Evolutionary conservation across 768 basidiomycete species (phyloP).

Genomic region (Psilocybe cubensis): DNA sequence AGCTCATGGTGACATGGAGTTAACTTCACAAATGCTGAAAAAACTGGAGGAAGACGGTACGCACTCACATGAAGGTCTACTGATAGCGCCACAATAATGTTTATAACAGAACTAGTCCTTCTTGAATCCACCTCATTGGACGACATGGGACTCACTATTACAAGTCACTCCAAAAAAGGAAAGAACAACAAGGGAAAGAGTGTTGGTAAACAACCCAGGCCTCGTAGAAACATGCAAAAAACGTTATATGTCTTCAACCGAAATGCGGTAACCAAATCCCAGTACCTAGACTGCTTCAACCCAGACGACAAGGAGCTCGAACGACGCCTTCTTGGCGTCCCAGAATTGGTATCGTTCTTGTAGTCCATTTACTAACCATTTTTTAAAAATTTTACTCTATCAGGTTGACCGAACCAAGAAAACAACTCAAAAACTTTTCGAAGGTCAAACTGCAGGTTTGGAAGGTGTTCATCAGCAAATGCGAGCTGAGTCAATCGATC

Average conservation of each 20-base stretch:
- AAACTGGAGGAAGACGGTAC: constrained; percentile 74
- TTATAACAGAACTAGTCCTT: constrained; percentile 60
- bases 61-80: background rate
- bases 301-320: constrained; percentile 58
- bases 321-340: constrained; percentile 61
- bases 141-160: constrained; percentile 46
- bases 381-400: background rate
- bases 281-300: constrained; percentile 73
- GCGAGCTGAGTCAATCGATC: background rate
- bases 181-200: constrained; percentile 43
- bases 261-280: constrained; percentile 42
- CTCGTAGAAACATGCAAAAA: constrained; percentile 54
- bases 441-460: background rate
- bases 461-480: background rate
- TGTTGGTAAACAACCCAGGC: constrained; percentile 44
- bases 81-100: background rate
- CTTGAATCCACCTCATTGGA: constrained; percentile 51
- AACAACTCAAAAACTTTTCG: background rate
- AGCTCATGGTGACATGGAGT: constrained; percentile 54
- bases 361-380: constrained; percentile 2
- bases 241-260: constrained; percentile 61
- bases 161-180: constrained; percentile 39
- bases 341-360: constrained; percentile 49
- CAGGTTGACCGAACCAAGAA: background rate
- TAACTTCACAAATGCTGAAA: constrained; percentile 67